Percentiles rank a stretch among this genome's conserved stretches.
Conservation (phyloP, 345 rosid genomes). For the Eucalyptus tenuipes region DNA sequence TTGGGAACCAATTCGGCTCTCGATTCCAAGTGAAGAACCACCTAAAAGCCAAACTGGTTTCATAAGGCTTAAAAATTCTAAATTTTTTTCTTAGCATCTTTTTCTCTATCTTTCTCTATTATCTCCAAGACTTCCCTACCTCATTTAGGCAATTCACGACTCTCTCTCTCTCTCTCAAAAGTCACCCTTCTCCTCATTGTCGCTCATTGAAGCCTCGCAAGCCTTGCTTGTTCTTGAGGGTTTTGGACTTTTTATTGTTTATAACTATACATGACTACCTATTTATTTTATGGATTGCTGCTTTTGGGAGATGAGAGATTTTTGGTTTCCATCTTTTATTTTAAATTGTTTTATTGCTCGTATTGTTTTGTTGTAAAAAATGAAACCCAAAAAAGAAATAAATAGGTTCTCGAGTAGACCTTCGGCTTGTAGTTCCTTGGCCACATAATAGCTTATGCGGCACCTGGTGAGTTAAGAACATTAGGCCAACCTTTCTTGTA, state of each 20-base stretch:
- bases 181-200: neutral
- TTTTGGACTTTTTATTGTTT: neutral
- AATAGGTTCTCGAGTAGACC: fast-evolving
- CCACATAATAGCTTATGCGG: fast-evolving
- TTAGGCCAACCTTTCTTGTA: fast-evolving
- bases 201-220: neutral
- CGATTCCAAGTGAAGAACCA: neutral
- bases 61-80: no score
- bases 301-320: neutral
- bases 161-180: no score
- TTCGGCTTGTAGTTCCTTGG: fast-evolving
- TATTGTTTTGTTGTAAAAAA: neutral
- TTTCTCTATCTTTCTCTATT: no score
- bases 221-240: neutral
- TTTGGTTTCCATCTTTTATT: neutral
- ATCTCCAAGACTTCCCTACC: no score
- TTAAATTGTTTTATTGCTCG: fast-evolving
- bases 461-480: no score
- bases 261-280: fast-evolving
- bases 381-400: no score
- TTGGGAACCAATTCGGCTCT: neutral
- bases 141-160: neutral
- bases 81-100: neutral
- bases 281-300: fast-evolving
- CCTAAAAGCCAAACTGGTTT: no score